Base-by-base conservation (phyloP, 306 rosid genomes). In the Albizia julibrissin region DNA sequence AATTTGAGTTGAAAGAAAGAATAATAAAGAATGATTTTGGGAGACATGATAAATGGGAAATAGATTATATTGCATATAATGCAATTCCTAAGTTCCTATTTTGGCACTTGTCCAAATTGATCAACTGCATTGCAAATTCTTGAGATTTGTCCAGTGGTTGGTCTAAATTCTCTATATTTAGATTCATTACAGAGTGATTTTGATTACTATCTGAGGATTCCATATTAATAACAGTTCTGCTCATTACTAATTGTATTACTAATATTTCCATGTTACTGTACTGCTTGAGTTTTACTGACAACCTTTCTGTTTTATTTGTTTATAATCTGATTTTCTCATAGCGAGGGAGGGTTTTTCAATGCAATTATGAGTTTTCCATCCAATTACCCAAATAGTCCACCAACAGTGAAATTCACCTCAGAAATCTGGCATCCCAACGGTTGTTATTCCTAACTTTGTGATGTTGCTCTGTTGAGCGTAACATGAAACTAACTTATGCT, bases 371-470 rank as follows among this genome's bases (percentile, higher is more conserved):
- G 91, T 79, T 94, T 94, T 69, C 98, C 98, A 15, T 76, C 89
- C 50, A 94, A 93, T 81, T 94, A 94, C 84, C 98, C 98, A 0
- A 94, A 94, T 65, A 94, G 98, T 86, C 97, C 98, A 15, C 98
- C 98, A 0, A 73, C 97, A 39, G 91, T 94, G 85, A 94, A 84
- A 83, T 94, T 94, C 85, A 82, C 87, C 81, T 91, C 97, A 8
- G 98, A 93, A 47, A 42, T 94, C 67, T 94, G 98, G 98, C 98
- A 94, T 87, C 98, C 98, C 61, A 94, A 93, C 80, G 98, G 97
- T 94, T 83, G 62, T 91, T 87, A 61, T 69, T 47, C 26, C 21
- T 12, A 29, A 22, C 59, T 22, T 37, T 46, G 26, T 34, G 33
- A 3, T 82, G 27, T 21, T 76, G 26, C 70, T 66, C 49, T 47